Evolutionary conservation across 1,139 yeast species (phyloP), one percentile per base, ranked within the genome.

Genomic region (Groenewaldozyma auringiensis): DNA sequence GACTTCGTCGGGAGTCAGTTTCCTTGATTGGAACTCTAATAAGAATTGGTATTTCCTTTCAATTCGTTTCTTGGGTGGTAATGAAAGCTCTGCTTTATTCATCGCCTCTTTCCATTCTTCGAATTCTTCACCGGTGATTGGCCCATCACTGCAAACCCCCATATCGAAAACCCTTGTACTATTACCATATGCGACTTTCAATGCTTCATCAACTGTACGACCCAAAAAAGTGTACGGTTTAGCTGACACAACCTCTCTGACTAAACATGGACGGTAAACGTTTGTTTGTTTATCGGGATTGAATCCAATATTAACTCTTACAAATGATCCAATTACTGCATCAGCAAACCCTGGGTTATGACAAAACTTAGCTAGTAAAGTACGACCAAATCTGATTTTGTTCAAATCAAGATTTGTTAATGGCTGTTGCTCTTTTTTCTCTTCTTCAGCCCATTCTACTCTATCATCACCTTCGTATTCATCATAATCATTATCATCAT

Each of bases 221-320:
- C 58, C 73, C 70, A 47, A 69, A 62, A 53, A 72, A 60, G 61
- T 68, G 68, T 66, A 88, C 79, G 53, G 79, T 71, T 62, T 81
- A 79, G 54, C 80, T 74, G 59, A 72, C 71, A 55, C 76, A 27
- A 82, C 73, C 47, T 78, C 83, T 53, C 79, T 81, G 44, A 94
- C 79, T 59, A 79, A 83, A 40, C 92, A 95, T 77, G 89, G 76
- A 56, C 96, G 74, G 65, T 92, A 92, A 50, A 78, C 76, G n/a
- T 83, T 75, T 53, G 69, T 69, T 40, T 82, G 78, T 4, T 80
- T 77, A 42, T 78, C 74, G 45, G 73, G 74, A 57, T 83, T 84
- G 37, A 70, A 60, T 3, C 95, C 96, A 49, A 89, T 75, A 60
- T 87, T 86, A 45, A 92, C 79, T 54, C 89, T 77, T 31, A 92